Evolutionary conservation across 805 yeast species (phyloP), one percentile per base, ranked within the genome.

Genomic region (Kluyveromyces nonfermentans): DNA sequence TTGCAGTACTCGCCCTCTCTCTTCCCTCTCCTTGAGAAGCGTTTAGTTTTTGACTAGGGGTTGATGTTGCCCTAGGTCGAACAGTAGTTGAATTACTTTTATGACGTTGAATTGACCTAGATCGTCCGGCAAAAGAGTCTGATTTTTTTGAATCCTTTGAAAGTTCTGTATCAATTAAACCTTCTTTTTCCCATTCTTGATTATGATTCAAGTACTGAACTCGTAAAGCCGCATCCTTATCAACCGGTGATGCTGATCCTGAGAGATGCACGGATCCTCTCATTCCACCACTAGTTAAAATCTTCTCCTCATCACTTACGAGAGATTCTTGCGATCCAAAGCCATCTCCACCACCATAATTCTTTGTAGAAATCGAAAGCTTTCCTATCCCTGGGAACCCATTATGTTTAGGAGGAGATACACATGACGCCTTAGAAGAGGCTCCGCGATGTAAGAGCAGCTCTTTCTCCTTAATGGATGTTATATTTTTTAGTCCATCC

Each of bases 381-480:
- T 53, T 57, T 5, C 49, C 52, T 8, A 54, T 34, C 25, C 46
- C 50, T 9, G 55, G 54, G 15, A 52, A 25, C 14, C 50, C 45
- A 7, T 49, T 35, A 22, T 45, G 49, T 25, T 44, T 38, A 17
- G 34, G 30, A 9, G 41, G 41, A 17, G 41, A 38, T 10, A 38
- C 6, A 33, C 22, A 28, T 15, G 33, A 34, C 7, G 33, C 30
- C 43, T 15, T 37, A 7, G 34, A 5, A 10, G 22, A 33, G 6
- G 34, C 41, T 31, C 41, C 31, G 15, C 41, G 33, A 18, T 22
- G 12, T 14, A 22, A 16, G 7, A 28, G 41, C 21, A 38, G 31
- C 45, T 56, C 63, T 31, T 42, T 45, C 41, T 52, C 61, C 37
- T 56, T 60, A 37, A 45, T 46, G 22, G 32, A 41, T 9, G 51